Conservation (phyloP, 2,329 filamentous ascomycete genomes). For the Mycosphaerelloides madeirae region DNA sequence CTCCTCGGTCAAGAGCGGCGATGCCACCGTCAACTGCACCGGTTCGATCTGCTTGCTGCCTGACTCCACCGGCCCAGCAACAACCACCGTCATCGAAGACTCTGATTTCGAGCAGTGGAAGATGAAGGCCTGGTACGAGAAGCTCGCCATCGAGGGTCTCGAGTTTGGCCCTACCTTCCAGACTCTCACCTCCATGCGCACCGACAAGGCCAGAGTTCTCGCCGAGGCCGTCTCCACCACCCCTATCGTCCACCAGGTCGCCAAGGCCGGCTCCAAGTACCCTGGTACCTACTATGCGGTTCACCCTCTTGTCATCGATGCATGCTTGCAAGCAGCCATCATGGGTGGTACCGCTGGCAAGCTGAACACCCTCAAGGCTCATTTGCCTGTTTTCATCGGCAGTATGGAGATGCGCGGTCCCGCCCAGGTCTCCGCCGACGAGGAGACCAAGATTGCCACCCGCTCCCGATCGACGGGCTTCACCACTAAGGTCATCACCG, state of each 20-base stretch:
- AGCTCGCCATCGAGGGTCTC: slow-evolving; percentile 8
- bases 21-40: neutral
- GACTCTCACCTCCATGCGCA: slow-evolving; percentile 6
- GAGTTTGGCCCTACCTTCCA: slow-evolving; percentile 15
- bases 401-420: neutral
- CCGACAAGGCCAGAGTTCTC: neutral
- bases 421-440: neutral
- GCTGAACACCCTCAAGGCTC: neutral
- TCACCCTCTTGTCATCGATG: neutral
- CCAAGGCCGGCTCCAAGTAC: no score
- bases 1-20: neutral
- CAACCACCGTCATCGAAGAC: no score
- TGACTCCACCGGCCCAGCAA: neutral
- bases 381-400: neutral
- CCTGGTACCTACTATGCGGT: neutral
- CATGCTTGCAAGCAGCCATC: neutral
- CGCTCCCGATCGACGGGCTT: neutral
- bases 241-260: neutral
- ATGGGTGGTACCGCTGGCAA: neutral
- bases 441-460: neutral
- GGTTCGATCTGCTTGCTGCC: neutral
- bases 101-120: no score
- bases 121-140: slow-evolving; percentile 6
- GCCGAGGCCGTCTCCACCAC: no score
- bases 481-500: no score